phyloP scores from a whole-genome alignment of 2,329 filamentous ascomycete species.

The Cladosporium sphaerospermum region DNA sequence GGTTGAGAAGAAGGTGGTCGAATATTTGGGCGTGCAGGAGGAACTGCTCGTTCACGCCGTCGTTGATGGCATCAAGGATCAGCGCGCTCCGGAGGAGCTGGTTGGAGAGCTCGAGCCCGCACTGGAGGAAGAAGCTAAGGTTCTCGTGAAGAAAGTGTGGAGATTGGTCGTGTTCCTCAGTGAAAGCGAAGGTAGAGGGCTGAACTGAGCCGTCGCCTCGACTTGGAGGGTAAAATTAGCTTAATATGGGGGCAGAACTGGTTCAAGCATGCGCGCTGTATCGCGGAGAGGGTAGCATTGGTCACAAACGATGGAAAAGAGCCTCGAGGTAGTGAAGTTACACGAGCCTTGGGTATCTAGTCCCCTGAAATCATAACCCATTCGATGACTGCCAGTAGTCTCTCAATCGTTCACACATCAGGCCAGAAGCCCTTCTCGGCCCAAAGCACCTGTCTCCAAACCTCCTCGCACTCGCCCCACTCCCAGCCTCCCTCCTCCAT shows the following conservation, averaged over 20 bases:
- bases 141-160: slow-evolving; percentile 94
- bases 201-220: slow-evolving; percentile 35
- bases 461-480: slow-evolving; percentile 43
- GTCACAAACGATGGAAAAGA: not conserved
- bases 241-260: too few species aligned
- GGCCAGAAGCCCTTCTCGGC: slow-evolving; percentile 45
- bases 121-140: slow-evolving; percentile 89
- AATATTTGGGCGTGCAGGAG: slow-evolving; percentile 93
- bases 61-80: slow-evolving; percentile 74
- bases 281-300: not conserved
- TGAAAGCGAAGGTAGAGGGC: slow-evolving; percentile 83
- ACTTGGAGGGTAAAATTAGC: not conserved
- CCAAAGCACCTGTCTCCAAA: slow-evolving; percentile 44
- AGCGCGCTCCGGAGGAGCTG: slow-evolving; percentile 68
- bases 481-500: slow-evolving; percentile 37
- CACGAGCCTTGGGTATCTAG: not conserved
- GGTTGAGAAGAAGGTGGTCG: slow-evolving; percentile 96
- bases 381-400: not conserved
- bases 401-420: slow-evolving; percentile 16
- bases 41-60: slow-evolving; percentile 92
- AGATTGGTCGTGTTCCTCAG: slow-evolving; percentile 98
- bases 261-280: too few species aligned
- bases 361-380: too few species aligned
- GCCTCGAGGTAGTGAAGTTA: not conserved
- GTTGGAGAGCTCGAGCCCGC: slow-evolving; percentile 84